phyloP scores from a whole-genome alignment of 2,329 filamentous ascomycete species.

The Calonectria naviculata region DNA sequence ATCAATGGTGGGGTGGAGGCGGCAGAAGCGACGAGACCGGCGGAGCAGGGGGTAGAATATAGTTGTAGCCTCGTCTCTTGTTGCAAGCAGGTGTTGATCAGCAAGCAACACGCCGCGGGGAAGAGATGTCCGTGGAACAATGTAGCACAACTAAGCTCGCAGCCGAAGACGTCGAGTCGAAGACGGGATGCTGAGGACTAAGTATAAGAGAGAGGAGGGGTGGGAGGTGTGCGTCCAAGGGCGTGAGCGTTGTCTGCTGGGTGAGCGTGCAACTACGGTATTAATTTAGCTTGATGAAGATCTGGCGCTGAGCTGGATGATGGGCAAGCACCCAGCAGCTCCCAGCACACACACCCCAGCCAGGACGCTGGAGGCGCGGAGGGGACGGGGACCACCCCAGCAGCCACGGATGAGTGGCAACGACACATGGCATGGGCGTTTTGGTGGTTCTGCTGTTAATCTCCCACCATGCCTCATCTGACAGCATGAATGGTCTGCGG shows the following conservation, averaged over 20 bases:
- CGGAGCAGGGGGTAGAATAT: conserved; percentile 24
- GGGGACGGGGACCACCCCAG: conserved; percentile 34
- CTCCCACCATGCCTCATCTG: conserved; percentile 39
- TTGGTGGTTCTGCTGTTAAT: conserved; percentile 35
- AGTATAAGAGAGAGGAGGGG: conserved; percentile 9
- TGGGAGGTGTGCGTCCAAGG: conserved; percentile 19
- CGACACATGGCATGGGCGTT: conserved; percentile 37
- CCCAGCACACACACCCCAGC: neutral
- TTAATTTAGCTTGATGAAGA: conserved; percentile 34
- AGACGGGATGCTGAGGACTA: neutral
- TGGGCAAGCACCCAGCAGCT: conserved; percentile 12
- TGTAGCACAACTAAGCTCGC: conserved; percentile 9
- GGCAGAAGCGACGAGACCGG: conserved; percentile 24
- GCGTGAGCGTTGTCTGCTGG: conserved; percentile 29
- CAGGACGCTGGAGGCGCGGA: conserved; percentile 34
- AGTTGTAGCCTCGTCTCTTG: conserved; percentile 17
- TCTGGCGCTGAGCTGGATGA: conserved; percentile 32
- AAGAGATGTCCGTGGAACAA: conserved; percentile 26
- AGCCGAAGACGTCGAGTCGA: neutral
- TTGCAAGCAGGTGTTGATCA: conserved; percentile 27
- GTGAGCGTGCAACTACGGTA: conserved; percentile 24
- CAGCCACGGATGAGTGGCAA: conserved; percentile 29
- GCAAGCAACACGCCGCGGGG: conserved; percentile 26
- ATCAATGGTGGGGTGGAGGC: conserved; percentile 31
- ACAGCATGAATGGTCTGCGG: conserved; percentile 31